Percentiles rank a stretch among this genome's conserved stretches.
phyloP scores from a whole-genome alignment of 257 asterid species.

The Buddleja alternifolia region DNA sequence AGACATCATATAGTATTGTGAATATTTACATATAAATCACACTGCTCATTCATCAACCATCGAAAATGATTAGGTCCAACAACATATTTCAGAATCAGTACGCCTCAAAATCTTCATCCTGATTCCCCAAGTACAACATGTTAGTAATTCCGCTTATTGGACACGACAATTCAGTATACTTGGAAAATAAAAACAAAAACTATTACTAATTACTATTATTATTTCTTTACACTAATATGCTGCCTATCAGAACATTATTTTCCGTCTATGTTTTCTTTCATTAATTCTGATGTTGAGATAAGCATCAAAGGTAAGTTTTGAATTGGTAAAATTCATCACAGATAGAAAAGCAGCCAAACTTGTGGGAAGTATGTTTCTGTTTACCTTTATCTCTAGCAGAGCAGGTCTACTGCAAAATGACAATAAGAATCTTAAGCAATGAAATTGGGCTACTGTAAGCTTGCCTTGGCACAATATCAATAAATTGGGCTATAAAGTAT shows the following conservation, averaged over 20 bases:
- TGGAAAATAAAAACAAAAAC: conserved; percentile 4
- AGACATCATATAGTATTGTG: not conserved
- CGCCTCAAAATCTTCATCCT: conserved; percentile 13
- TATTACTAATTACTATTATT: not conserved
- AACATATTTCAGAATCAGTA: conserved; percentile 7
- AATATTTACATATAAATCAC: not conserved
- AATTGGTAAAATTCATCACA: not conserved
- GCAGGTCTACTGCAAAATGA: not conserved
- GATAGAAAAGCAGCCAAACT: conserved; percentile 13
- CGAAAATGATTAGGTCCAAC: not conserved
- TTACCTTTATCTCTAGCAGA: not conserved
- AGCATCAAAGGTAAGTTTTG: not conserved
- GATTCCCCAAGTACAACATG: not conserved
- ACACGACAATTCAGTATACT: not conserved
- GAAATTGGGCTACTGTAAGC: not conserved
- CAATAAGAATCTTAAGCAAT: too few relatives aligned
- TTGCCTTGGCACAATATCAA: not conserved
- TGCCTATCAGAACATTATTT: too few relatives aligned
- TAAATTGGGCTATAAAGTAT: not conserved
- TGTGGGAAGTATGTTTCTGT: not conserved
- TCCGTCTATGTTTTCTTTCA: not conserved
- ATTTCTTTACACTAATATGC: not conserved
- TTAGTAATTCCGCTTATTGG: too few relatives aligned
- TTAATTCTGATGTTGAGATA: not conserved
- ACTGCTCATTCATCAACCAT: not conserved